phyloP scores from a whole-genome alignment of 2,329 filamentous ascomycete genomes.

The Ceratocystis cubensis region DNA sequence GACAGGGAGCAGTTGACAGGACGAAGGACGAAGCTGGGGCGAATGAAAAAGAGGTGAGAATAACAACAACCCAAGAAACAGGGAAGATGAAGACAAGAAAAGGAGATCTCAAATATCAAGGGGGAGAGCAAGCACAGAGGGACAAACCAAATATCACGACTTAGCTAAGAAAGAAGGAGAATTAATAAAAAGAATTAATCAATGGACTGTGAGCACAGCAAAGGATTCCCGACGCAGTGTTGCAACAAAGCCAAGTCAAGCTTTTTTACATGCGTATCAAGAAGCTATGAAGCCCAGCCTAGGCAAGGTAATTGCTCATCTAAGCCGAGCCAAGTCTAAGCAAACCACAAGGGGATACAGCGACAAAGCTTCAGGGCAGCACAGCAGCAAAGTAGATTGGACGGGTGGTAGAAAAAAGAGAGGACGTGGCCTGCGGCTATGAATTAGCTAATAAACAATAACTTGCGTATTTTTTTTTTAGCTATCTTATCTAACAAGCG shows the following conservation, averaged over 20 bases:
- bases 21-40: background rate
- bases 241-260: background rate
- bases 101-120: background rate
- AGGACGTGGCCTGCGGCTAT: no score
- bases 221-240: background rate
- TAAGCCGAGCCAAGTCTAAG: no score
- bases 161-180: background rate
- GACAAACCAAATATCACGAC: background rate
- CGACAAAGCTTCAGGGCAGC: no score
- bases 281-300: background rate
- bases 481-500: no score
- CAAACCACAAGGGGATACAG: no score
- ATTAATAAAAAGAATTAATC: background rate
- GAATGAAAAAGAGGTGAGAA: background rate
- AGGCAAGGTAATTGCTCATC: background rate
- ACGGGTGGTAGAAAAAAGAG: no score
- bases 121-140: background rate
- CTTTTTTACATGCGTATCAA: background rate
- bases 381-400: no score
- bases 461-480: no score
- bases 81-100: background rate
- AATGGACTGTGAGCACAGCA: background rate
- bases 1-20: conserved; percentile 2
- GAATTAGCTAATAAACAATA: no score
- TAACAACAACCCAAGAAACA: background rate